Conservation (phyloP, 139 green algal genomes). For the Chlorella sp. region DNA sequence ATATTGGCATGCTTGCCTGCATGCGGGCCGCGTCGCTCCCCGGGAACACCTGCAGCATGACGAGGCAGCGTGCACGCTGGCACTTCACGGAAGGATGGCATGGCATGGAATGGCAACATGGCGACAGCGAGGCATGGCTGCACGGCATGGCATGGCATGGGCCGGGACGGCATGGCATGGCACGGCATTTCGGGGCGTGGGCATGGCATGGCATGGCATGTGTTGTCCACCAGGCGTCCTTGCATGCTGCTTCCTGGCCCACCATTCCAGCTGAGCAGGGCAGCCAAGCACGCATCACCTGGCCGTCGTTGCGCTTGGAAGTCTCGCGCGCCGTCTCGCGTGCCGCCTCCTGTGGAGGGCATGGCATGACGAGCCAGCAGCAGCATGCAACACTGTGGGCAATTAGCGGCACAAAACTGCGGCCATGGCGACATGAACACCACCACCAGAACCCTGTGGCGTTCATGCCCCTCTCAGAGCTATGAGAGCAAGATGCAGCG, state of each 20-base stretch:
- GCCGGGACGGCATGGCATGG: too few species aligned
- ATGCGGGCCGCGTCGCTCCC: conserved; percentile 15
- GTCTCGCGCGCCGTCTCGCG: not conserved
- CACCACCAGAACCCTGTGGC: too few species aligned
- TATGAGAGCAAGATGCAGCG: too few species aligned
- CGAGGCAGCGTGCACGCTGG: too few species aligned
- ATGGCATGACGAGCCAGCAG: not conserved
- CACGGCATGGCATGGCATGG: not conserved
- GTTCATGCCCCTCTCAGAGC: too few species aligned
- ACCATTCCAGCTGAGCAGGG: not conserved
- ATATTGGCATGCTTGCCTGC: not conserved
- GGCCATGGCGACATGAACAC: too few species aligned
- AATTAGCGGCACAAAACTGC: not conserved
- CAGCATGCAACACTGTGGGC: not conserved
- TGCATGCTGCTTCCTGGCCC: too few species aligned
- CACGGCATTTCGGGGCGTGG: too few species aligned
- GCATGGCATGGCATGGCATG: not conserved
- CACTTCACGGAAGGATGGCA: too few species aligned
- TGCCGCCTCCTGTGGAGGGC: not conserved
- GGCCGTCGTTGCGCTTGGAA: conserved; percentile 13
- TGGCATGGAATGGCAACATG: too few species aligned
- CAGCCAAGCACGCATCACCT: not conserved
- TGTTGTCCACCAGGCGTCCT: too few species aligned
- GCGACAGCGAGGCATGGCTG: too few species aligned
- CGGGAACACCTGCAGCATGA: conserved; percentile 14